Percentiles rank a stretch among this genome's conserved stretches.
These are phyloP conservation scores for Termitomyces sp. DNA, from an alignment of 768 basidiomycete genomes.

Conservation along the genomic window DNA sequence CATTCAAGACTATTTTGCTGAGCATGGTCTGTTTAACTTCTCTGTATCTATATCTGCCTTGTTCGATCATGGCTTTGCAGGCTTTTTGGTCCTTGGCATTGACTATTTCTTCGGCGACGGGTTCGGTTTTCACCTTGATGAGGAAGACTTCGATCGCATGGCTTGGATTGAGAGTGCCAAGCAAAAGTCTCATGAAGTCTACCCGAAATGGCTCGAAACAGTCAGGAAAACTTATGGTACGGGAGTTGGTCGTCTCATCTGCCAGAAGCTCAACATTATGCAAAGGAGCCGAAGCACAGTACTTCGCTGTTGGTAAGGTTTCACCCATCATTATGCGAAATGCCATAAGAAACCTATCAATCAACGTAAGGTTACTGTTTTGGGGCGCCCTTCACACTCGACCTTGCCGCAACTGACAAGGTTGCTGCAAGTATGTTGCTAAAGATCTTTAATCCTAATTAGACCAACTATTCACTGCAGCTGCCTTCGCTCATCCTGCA, in stretches of 20 bases:
- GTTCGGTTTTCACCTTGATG: constrained; percentile 32
- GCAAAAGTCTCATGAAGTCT: constrained; percentile 29
- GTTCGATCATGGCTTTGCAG: constrained; percentile 21
- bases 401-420: constrained; percentile 39
- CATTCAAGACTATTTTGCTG: constrained; percentile 60
- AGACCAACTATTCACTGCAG: constrained; percentile 21
- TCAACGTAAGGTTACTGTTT: constrained; percentile 49
- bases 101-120: constrained; percentile 65
- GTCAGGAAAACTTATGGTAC: constrained; percentile 46
- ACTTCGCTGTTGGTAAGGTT: constrained; percentile 39
- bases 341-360: not conserved
- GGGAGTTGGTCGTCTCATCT: not conserved
- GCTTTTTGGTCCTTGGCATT: constrained; percentile 52
- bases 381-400: constrained; percentile 47
- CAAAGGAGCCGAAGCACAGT: constrained; percentile 28
- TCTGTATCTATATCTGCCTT: not conserved
- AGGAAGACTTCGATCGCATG: constrained; percentile 30
- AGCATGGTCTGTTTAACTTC: constrained; percentile 36
- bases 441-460: not conserved
- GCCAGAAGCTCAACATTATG: not conserved
- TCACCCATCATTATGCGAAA: not conserved
- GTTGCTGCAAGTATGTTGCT: constrained; percentile 37
- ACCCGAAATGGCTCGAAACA: constrained; percentile 48
- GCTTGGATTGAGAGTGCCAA: constrained; percentile 37
- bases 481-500: constrained; percentile 54